Evolutionary conservation across 139 green algal species (phyloP), one percentile per base, ranked within the genome.

Genomic region (Picochlorum sp.): DNA sequence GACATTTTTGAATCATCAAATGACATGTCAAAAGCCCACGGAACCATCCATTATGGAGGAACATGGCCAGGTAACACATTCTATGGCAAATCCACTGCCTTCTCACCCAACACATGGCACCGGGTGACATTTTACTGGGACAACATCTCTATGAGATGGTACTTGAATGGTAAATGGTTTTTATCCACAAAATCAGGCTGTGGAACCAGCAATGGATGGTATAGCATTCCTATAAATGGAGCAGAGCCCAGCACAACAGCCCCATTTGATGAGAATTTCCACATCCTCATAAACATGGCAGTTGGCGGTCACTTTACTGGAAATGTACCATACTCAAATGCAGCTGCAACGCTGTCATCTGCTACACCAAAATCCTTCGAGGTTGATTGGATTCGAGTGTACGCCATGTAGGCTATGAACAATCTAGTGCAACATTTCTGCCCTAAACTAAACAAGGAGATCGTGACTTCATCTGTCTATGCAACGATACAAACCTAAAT

Each of bases 201-300:
- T 26, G 58, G 58, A 28, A 28, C n/a, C 13, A 51, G 20, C 14
- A 65, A 59, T n/a, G 58, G 58, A 16, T 65, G 58, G 58, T 65
- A 31, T 52, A 65, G 58, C 28, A 15, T 14, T 26, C 20, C 20
- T 9, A 23, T 28, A 57, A 31, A 26, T 28, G 26, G 20, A 59
- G 21, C 2, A 26, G 26, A 34, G 31, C 13, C 58, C n/a, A 23
- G 58, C 13, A 15, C 2, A 14, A 65, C 57, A 28, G 20, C 58
- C 21, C 58, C 58, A 15, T 73, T 62, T 57, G 56, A 73, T 56
- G 23, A 49, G 26, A 34, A 50, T 10, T 68, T 73, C 45, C 45
- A 73, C 41, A 45, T 73, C 23, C 21, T 73, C 23, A 18, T 73
- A 16, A 73, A 73, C 18, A 54, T 73, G 45, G 67, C 67, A 4